Conservation (phyloP, 768 basidiomycete species). For the Calocera cornea region DNA sequence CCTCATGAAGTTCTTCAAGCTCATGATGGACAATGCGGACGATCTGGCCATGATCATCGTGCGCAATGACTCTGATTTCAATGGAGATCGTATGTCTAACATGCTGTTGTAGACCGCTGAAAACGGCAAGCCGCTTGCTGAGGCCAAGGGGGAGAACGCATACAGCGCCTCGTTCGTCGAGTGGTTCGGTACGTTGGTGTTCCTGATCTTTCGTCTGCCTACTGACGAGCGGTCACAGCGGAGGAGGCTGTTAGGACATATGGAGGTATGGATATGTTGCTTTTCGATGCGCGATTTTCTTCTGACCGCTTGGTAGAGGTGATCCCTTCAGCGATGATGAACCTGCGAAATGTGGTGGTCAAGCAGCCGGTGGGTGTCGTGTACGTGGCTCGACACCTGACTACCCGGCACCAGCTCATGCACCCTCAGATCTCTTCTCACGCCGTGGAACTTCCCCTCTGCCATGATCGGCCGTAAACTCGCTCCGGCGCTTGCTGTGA, state of each 20-base stretch:
- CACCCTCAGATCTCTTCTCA: conserved; percentile 50
- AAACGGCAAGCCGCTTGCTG: conserved; percentile 83
- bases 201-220: conserved; percentile 11
- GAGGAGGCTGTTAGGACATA: conserved; percentile 87
- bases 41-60: conserved; percentile 82
- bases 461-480: conserved; percentile 47
- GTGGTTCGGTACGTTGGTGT: conserved; percentile 61
- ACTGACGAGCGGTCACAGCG: conserved; percentile 34
- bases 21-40: conserved; percentile 74
- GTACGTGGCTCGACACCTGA: conserved; percentile 1
- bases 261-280: conserved; percentile 42
- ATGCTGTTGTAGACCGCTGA: conserved; percentile 57
- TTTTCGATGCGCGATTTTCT: not conserved
- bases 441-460: conserved; percentile 90
- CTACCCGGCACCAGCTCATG: conserved; percentile 6
- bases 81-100: not conserved
- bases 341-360: conserved; percentile 71
- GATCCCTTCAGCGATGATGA: conserved; percentile 59
- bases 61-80: conserved; percentile 20
- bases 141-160: conserved; percentile 72
- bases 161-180: conserved; percentile 82
- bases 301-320: conserved; percentile 38
- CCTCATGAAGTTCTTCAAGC: conserved; percentile 57
- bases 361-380: conserved; percentile 74
- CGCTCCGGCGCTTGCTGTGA: conserved; percentile 19